These are phyloP conservation scores for Lactifluus volemus DNA, from an alignment of 768 basidiomycete genomes.

Conservation along the genomic window DNA sequence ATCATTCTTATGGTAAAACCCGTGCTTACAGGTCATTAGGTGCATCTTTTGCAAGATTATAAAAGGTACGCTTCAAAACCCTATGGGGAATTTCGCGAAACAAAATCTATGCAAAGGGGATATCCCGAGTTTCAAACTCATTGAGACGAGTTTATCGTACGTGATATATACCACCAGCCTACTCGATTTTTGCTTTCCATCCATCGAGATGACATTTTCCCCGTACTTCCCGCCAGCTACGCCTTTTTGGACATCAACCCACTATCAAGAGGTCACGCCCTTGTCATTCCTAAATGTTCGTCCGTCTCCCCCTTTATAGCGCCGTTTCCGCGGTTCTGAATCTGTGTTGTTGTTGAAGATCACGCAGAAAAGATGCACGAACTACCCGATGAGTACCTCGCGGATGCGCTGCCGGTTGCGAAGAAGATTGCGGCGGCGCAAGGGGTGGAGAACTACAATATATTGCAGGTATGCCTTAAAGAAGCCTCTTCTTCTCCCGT, in stretches of 20 bases:
- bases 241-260: constrained; percentile 94
- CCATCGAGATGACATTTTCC: background rate
- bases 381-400: constrained; percentile 76
- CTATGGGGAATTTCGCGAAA: background rate
- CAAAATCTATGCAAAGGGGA: constrained; percentile 46
- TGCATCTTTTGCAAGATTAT: constrained; percentile 97
- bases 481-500: background rate
- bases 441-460: constrained; percentile 73
- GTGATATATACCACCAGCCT: constrained; percentile 22
- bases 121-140: constrained; percentile 80
- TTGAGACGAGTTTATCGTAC: constrained; percentile 67
- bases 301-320: background rate
- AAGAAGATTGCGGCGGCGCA: constrained; percentile 83
- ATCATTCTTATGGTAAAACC: background rate
- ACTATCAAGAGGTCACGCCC: constrained; percentile 80
- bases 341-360: constrained; percentile 37
- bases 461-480: constrained; percentile 65
- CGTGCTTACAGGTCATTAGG: constrained; percentile 36
- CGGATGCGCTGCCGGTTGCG: constrained; percentile 67
- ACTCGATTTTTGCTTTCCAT: background rate
- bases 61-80: constrained; percentile 44
- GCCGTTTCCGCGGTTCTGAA: background rate
- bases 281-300: constrained; percentile 90
- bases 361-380: constrained; percentile 83
- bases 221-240: constrained; percentile 40